Evolutionary conservation across 306 rosid species (phyloP), one percentile per base, ranked within the genome.

Genomic region (Dryas alaskensis): DNA sequence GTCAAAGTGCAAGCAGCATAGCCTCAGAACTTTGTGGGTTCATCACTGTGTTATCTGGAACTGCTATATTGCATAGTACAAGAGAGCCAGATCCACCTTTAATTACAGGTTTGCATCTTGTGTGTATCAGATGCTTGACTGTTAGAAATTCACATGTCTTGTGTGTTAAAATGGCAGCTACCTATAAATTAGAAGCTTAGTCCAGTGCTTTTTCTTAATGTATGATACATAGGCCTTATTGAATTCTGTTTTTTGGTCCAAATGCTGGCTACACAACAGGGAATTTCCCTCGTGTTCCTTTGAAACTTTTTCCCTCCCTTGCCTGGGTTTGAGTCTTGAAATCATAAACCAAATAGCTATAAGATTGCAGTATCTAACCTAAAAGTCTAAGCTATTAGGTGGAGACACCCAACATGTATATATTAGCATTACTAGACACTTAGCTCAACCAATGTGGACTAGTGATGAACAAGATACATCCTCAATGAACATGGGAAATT

Each of bases 21-120:
- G 90, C 66, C 3, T 91, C 97, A 14, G 97, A 85, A 82, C 85
- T 93, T 60, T 91, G 98, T 53, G 98, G 98, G 61, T 89, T 93
- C 83, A 69, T 89, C 65, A 93, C 91, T 43, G 85, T 93, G 58
- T 88, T 93, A 80, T 90, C 98, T 45, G 98, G 97, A 77, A 93
- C 98, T 54, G 69, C 81, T 69, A 66, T 93, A 67, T 89, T 93
- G 86, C 97, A 90, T 66, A 83, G 88, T 74, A 89, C 92, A 78
- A 83, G 87, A 73, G 91, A 90, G 69, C 83, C 92, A 17, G 88
- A 93, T 64, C 85, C 87, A 61, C 86, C 89, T 40, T 70, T 67
- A 60, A 57, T 64, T 86, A 19, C 92, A 83, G 97, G 97, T 93
- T 69, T 65, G 75, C 47, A 81, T 76, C 72, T 71, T 27, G 54